These are phyloP conservation scores for Polytrichum commune DNA, from an alignment of 225 moss, liverwort and hornwort species.

Conservation along the genomic window DNA sequence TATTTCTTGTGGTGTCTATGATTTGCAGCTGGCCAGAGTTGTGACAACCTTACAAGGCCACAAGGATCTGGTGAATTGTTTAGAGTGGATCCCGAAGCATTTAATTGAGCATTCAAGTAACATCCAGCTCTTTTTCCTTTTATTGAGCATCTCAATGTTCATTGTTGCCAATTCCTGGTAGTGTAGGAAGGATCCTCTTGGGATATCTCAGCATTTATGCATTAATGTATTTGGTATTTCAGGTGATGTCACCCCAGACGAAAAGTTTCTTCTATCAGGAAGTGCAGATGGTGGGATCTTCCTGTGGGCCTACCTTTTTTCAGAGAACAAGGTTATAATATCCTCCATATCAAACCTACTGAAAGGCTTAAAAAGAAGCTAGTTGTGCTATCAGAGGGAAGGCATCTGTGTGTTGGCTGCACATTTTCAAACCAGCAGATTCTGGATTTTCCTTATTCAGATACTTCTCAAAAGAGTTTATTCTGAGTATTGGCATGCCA, in stretches of 20 bases:
- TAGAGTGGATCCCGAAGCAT: slow-evolving; percentile 76
- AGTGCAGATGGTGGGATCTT: slow-evolving; percentile 81
- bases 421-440: not conserved
- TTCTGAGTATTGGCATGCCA: too few relatives aligned
- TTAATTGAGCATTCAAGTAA: slow-evolving; percentile 41
- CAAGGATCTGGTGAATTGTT: slow-evolving; percentile 78
- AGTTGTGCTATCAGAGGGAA: not conserved
- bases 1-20: slow-evolving; percentile 4
- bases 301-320: slow-evolving; percentile 63
- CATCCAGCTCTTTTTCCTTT: not conserved
- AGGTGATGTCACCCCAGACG: slow-evolving; percentile 34
- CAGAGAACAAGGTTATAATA: slow-evolving; percentile 52
- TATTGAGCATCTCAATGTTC: too few relatives aligned
- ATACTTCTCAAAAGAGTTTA: not conserved
- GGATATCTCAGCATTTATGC: too few relatives aligned
- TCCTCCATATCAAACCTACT: too few relatives aligned
- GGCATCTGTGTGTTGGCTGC: not conserved
- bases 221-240: slow-evolving; percentile 12
- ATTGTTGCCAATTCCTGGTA: too few relatives aligned
- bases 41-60: slow-evolving; percentile 87
- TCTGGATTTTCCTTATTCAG: not conserved
- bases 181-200: too few relatives aligned
- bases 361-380: too few relatives aligned
- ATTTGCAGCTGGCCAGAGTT: slow-evolving; percentile 66
- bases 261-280: slow-evolving; percentile 78